These are phyloP conservation scores for Saccharomyces paradoxus DNA, from an alignment of 805 yeast species.

Conservation along the genomic window DNA sequence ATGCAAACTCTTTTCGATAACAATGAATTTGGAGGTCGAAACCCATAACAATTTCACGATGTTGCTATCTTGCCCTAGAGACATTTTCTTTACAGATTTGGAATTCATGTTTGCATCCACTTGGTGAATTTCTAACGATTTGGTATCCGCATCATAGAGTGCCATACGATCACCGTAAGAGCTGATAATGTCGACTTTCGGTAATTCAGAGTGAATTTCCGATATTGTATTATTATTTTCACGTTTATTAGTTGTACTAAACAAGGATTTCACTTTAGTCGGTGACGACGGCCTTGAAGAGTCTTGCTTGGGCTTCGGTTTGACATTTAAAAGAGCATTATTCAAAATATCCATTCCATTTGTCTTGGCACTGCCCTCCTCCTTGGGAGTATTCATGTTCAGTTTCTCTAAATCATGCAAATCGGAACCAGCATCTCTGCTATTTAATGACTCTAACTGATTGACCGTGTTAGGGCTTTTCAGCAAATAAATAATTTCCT, in stretches of 20 bases:
- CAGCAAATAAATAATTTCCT: conserved; percentile 28
- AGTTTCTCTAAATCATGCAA: conserved; percentile 21
- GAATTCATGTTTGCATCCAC: background rate
- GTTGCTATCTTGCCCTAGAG: background rate
- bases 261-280: background rate
- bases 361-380: background rate
- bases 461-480: conserved; percentile 23
- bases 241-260: background rate
- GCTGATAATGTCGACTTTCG: background rate
- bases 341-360: background rate
- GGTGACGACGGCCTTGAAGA: background rate
- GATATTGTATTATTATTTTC: background rate
- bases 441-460: conserved; percentile 19
- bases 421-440: conserved; percentile 11
- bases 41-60: background rate
- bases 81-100: background rate
- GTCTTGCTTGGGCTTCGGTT: background rate
- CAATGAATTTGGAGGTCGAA: background rate
- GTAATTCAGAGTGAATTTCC: background rate
- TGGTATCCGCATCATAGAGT: background rate
- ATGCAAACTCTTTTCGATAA: background rate
- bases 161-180: background rate
- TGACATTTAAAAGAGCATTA: background rate
- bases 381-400: conserved; percentile 10
- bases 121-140: background rate